Evolutionary conservation across 2,329 filamentous ascomycete genomes (phyloP).

Genomic region (Chrysosporium keratinophilum): DNA sequence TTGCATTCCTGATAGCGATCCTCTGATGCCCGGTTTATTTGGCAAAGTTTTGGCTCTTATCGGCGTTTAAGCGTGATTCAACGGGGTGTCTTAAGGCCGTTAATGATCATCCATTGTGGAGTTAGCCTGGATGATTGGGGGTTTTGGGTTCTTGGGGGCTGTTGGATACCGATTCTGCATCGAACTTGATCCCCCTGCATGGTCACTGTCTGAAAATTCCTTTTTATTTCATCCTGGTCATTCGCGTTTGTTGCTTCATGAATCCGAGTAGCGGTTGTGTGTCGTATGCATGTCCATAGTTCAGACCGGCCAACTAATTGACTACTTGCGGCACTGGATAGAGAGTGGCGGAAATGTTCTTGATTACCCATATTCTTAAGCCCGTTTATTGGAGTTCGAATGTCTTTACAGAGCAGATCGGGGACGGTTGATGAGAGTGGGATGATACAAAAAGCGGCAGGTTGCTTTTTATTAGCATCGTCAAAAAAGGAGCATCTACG

Average conservation of each 20-base stretch:
- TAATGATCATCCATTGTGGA: not conserved
- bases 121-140: not conserved
- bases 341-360: no score
- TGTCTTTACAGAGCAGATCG: no score
- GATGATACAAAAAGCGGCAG: no score
- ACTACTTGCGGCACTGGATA: no score
- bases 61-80: not conserved
- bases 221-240: not conserved
- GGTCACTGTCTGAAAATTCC: not conserved
- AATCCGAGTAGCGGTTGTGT: not conserved
- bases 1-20: not conserved
- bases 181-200: not conserved
- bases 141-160: not conserved
- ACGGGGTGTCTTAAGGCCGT: not conserved
- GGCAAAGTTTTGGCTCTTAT: not conserved
- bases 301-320: no score
- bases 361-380: no score
- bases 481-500: no score
- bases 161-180: constrained; percentile 4
- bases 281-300: no score
- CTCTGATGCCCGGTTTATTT: not conserved
- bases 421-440: no score
- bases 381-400: no score
- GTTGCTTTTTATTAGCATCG: no score
- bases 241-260: not conserved